phyloP scores from a whole-genome alignment of 805 yeast genomes.

The Yarrowia bubula region DNA sequence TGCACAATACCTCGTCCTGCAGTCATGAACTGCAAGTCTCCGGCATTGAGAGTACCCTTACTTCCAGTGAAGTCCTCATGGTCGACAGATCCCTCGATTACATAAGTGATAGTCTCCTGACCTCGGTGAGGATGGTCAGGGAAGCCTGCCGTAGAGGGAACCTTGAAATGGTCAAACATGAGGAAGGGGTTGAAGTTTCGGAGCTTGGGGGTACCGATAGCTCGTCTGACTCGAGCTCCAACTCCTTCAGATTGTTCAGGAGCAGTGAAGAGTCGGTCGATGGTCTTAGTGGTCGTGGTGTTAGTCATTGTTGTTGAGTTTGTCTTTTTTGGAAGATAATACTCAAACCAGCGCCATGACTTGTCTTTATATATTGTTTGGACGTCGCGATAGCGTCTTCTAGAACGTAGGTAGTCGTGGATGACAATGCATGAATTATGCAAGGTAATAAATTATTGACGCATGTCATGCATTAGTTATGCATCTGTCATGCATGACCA shows the following conservation, averaged over 20 bases:
- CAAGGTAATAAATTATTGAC: not conserved
- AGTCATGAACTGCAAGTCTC: conserved; percentile 76
- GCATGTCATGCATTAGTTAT: not conserved
- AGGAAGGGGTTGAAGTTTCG: conserved; percentile 77
- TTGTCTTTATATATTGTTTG: not conserved
- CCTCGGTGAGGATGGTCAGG: conserved; percentile 55
- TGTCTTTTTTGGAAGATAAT: conserved; percentile 6
- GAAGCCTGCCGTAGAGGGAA: conserved; percentile 36
- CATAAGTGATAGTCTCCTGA: conserved; percentile 3
- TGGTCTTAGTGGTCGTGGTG: not conserved
- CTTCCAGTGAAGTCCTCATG: conserved; percentile 10
- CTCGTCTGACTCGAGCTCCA: conserved; percentile 78
- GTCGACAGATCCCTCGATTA: not conserved
- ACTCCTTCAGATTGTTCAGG: conserved; percentile 44
- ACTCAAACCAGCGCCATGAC: not conserved
- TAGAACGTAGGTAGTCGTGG: not conserved
- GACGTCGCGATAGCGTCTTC: not conserved
- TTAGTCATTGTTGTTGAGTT: not conserved
- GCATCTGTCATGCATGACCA: not conserved
- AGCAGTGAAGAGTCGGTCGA: not conserved
- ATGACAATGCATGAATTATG: not conserved
- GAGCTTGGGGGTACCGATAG: conserved; percentile 65
- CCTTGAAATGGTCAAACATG: conserved; percentile 41
- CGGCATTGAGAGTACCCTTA: not conserved
- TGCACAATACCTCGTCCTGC: conserved; percentile 86